Conservation (phyloP, 805 yeast species). For the Pichia exigua region DNA sequence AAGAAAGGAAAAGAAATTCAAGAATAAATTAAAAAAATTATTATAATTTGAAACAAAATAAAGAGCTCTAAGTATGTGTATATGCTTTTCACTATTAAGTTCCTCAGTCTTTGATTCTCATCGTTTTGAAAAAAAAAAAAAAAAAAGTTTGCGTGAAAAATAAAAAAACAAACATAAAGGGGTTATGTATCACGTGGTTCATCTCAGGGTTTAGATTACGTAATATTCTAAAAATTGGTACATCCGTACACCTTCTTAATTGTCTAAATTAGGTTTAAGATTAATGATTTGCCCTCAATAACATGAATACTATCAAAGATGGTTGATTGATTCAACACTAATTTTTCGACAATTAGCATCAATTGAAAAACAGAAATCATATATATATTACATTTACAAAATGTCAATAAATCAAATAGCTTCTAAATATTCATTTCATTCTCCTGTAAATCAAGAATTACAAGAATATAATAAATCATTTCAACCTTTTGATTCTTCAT, state of each 20-base stretch:
- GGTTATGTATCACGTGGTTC: background rate
- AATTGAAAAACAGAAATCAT: too few species aligned
- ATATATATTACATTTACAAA: background rate
- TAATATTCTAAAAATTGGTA: too few species aligned
- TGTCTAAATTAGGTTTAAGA: too few species aligned
- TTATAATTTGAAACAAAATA: background rate
- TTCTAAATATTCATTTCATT: conserved; percentile 21
- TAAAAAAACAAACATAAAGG: background rate
- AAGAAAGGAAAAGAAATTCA: background rate
- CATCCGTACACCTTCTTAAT: background rate
- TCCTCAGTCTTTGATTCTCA: background rate
- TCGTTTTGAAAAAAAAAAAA: too few species aligned
- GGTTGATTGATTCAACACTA: too few species aligned
- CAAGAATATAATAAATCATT: conserved; percentile 12
- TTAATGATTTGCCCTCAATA: background rate
- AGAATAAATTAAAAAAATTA: background rate
- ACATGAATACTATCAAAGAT: background rate
- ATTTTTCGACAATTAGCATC: too few species aligned
- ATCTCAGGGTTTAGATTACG: background rate
- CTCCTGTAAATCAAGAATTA: conserved; percentile 20
- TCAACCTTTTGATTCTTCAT: background rate
- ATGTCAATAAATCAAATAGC: conserved; percentile 28
- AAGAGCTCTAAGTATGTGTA: background rate
- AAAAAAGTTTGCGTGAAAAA: background rate
- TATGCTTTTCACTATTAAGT: background rate